A percentile compares a stretch with the other conserved stretches of the same genome.
These are phyloP conservation scores for Neurospora sp. DNA, from an alignment of 495 filamentous ascomycete genomes.

Conservation along the genomic window DNA sequence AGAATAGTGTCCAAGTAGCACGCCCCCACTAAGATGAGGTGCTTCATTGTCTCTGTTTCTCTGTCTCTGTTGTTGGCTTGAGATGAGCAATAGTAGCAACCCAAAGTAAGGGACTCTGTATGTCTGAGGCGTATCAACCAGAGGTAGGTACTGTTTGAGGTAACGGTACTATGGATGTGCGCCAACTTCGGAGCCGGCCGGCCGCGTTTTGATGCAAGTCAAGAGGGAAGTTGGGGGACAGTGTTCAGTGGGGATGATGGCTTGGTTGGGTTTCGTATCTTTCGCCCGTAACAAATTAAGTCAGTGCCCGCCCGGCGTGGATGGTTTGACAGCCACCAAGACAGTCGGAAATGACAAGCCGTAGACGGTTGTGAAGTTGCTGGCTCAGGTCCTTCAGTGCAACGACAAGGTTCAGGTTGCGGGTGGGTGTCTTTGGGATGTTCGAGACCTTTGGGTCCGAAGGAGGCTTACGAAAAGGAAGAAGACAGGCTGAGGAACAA, in stretches of 20 bases:
- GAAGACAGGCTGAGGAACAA: background rate
- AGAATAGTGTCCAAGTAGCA: conserved; percentile 62
- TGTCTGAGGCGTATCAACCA: background rate
- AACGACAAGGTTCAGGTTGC: background rate
- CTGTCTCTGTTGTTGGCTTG: background rate
- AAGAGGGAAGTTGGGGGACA: background rate
- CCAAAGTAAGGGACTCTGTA: background rate
- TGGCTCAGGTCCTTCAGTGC: background rate
- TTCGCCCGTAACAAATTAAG: background rate
- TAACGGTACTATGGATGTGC: background rate
- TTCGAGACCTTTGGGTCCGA: background rate
- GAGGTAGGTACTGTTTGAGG: background rate
- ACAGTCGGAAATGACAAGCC: background rate
- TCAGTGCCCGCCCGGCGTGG: background rate
- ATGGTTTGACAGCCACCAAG: background rate
- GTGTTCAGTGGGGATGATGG: background rate
- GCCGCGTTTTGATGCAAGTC: background rate
- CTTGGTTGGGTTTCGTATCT: background rate
- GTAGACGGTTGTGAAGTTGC: background rate
- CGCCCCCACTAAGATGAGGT: conserved; percentile 52
- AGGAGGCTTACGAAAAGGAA: background rate
- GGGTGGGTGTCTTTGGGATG: background rate
- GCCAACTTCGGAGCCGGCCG: background rate
- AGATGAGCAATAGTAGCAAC: background rate
- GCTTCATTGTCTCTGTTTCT: conserved; percentile 21